A percentile compares a stretch with the other conserved stretches of the same genome.
These are phyloP conservation scores for Verticillium dahliae DNA, from an alignment of 2,329 filamentous ascomycete species.

Conservation along the genomic window DNA sequence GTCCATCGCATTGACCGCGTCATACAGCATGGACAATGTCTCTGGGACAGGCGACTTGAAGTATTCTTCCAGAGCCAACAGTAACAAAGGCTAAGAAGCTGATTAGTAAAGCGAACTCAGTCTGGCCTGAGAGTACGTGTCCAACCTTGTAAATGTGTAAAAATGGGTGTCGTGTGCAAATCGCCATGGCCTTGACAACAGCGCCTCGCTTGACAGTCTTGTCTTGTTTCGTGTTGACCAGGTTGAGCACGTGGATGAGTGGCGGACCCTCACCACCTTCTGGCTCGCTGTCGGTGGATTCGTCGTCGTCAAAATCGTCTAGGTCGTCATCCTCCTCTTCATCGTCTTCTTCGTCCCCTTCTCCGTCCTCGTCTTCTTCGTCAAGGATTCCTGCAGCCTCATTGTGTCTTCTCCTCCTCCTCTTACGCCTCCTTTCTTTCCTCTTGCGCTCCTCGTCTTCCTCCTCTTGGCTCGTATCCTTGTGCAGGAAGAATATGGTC, in stretches of 20 bases:
- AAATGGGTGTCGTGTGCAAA: slow-evolving; percentile 95
- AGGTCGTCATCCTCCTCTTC: slow-evolving; percentile 37
- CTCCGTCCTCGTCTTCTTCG: slow-evolving; percentile 43
- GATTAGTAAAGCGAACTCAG: neutral
- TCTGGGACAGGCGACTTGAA: slow-evolving; percentile 87
- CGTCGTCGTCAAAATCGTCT: slow-evolving; percentile 42
- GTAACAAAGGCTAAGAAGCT: slow-evolving; percentile 63
- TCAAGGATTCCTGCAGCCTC: slow-evolving; percentile 40
- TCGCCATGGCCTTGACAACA: slow-evolving; percentile 96
- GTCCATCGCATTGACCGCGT: slow-evolving; percentile 95
- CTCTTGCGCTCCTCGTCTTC: slow-evolving; percentile 65
- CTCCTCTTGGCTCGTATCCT: slow-evolving; percentile 79
- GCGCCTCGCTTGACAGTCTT: slow-evolving; percentile 88
- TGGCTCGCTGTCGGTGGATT: slow-evolving; percentile 54
- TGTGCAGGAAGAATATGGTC: slow-evolving; percentile 99
- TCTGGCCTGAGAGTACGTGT: slow-evolving; percentile 8
- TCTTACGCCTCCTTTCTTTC: slow-evolving; percentile 45
- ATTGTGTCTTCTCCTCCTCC: slow-evolving; percentile 46
- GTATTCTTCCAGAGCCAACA: slow-evolving; percentile 92
- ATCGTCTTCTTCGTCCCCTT: slow-evolving; percentile 32
- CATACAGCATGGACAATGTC: slow-evolving; percentile 81
- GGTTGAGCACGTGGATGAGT: slow-evolving; percentile 90
- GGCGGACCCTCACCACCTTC: slow-evolving; percentile 78
- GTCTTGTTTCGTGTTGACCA: slow-evolving; percentile 98
- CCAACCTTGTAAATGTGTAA: slow-evolving; percentile 94